These are phyloP conservation scores for Phylloporus sp. DNA, from an alignment of 768 basidiomycete species.

Conservation along the genomic window DNA sequence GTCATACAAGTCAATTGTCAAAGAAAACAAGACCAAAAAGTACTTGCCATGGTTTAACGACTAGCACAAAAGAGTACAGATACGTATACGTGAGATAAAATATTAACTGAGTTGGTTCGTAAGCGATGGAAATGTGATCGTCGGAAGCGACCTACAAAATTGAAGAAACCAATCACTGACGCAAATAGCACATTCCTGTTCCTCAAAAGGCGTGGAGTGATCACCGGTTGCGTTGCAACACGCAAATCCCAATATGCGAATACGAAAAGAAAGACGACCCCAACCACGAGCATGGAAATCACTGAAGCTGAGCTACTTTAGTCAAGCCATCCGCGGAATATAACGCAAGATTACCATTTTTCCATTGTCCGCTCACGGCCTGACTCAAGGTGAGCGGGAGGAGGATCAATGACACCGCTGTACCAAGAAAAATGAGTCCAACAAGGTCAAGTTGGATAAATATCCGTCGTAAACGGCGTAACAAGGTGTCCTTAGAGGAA, in stretches of 20 bases:
- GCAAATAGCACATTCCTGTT: constrained; percentile 60
- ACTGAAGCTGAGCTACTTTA: constrained; percentile 38
- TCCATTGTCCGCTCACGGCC: constrained; percentile 38
- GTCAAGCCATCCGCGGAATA: not conserved
- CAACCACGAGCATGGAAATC: constrained; percentile 50
- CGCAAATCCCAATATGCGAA: constrained; percentile 49
- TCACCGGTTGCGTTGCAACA: constrained; percentile 53
- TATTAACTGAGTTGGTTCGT: constrained; percentile 39
- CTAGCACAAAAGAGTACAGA: constrained; percentile 63
- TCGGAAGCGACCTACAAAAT: constrained; percentile 41
- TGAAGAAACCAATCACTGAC: constrained; percentile 58
- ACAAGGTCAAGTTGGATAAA: constrained; percentile 43
- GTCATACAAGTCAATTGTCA: constrained; percentile 10
- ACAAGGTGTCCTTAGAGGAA: not conserved
- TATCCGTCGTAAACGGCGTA: constrained; percentile 13
- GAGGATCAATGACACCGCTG: constrained; percentile 48
- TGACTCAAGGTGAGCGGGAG: constrained; percentile 50
- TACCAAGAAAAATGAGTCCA: constrained; percentile 49
- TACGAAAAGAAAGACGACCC: constrained; percentile 39
- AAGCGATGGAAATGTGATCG: constrained; percentile 1
- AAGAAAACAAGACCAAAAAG: not conserved
- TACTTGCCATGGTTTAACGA: constrained; percentile 46
- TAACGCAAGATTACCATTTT: constrained; percentile 36
- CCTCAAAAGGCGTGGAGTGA: constrained; percentile 54
- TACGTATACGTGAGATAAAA: constrained; percentile 72